Evolutionary conservation across 352 stramenopile genomes (phyloP), one percentile per base, ranked within the genome.

Genomic region (Phytophthora pinifolia): DNA sequence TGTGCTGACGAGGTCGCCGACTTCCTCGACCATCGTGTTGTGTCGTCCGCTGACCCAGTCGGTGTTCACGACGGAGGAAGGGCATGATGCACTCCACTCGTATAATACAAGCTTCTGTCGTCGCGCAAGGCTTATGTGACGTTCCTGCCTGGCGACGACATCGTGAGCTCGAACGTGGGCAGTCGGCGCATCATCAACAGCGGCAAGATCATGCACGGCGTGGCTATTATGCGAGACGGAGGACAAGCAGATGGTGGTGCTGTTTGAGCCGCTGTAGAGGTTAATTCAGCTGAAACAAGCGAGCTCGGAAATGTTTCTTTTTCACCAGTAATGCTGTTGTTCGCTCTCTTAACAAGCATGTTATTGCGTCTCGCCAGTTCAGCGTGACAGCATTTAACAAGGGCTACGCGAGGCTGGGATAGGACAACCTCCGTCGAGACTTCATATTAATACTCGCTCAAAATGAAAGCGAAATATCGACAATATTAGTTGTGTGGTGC

Each of bases 1-100:
- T n/a, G n/a, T n/a, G n/a, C n/a, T n/a, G n/a, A n/a, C n/a, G n/a
- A n/a, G n/a, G n/a, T n/a, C n/a, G n/a, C n/a, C n/a, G n/a, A n/a
- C n/a, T 34, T 94, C 94, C 42, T 77, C 74, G 25, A 93, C 82
- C 8, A 83, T 95, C 43, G 82, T 79, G 12, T 80, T 69, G 46
- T 96, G 87, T 83, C 81, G 84, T 37, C 70, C 83, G 30, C 57
- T 96, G 18, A 94, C 94, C 39, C 74, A 88, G 65, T 86, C 83
- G 7, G 72, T 96, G 20, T 92, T 95, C 57, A 79, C 86, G 10
- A 83, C 84, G 47, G 79, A 95, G 41, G 80, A 94, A 31, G 3
- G 66, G 89, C 41, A 47, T 96, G 4, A 83, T 96, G 35, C 85
- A 96, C 58, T 42, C 94, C 8, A 91, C 84, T 49, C 83, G 94